Evolutionary conservation across 768 basidiomycete genomes (phyloP), one percentile per base, ranked within the genome.

Genomic region (Phaeotremella fagi): DNA sequence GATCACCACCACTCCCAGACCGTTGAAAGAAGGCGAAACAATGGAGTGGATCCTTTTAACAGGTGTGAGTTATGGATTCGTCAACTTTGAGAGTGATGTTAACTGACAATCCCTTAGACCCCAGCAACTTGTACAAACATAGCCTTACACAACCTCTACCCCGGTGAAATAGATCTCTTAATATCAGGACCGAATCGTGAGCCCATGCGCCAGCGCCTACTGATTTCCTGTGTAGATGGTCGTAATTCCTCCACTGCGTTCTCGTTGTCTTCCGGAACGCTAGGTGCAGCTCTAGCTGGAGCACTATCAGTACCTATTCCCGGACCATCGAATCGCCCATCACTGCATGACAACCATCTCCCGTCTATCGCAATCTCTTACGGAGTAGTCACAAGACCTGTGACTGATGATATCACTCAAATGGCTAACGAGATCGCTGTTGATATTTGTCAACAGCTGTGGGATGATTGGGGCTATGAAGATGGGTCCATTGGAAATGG

Each of bases 21-120:
- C 85, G 4, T 72, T 91, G 45, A 81, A 82, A 66, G 81, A 84
- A 4, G 85, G 82, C 31, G 90, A 92, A 76, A 76, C 85, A 48
- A 85, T 82, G 23, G 89, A 95, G 76, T 98, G 92, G 92, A 83
- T 95, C 52, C 80, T 98, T 23, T 76, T 95, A 4, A 87, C 89
- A 55, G 88, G 87, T 15, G 74, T 74, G 31, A 61, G 80, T 74
- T 12, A 44, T 50, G 1, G 27, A 9, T 50, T 11, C 11, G n/a
- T 4, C 23, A 12, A 24, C 22, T 9, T 11, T 4, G 27, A 46
- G 45, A 20, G 7, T 15, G 4, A 20, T 4, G 7, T 3, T 25
- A 18, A 36, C 48, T 38, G 5, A 29, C 27, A 12, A 25, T 26
- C 3, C 37, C 37, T 2, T 27, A 75, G 70, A 76, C 75, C 16